phyloP scores from a whole-genome alignment of 208 protist genomes.

The Crithidia sp. region DNA sequence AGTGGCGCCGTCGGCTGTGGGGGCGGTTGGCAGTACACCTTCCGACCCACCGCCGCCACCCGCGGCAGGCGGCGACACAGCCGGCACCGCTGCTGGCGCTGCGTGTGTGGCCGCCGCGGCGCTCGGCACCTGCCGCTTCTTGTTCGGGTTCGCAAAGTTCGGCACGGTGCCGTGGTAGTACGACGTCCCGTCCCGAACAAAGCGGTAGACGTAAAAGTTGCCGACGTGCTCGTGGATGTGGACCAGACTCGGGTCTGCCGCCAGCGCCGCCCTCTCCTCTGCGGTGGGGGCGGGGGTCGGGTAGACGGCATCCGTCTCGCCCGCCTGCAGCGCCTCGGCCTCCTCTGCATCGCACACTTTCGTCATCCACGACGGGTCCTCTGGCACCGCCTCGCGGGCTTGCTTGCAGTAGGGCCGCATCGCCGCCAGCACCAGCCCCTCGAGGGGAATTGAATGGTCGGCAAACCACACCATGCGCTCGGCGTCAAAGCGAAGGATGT shows the following conservation, averaged over 20 bases:
- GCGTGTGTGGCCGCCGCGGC: background rate
- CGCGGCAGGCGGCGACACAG: no score
- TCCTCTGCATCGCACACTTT: constrained; percentile 20
- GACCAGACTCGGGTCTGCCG: constrained; percentile 25
- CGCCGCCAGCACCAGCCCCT: constrained; percentile 76
- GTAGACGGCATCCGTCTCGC: constrained; percentile 29
- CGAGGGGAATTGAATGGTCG: constrained; percentile 74
- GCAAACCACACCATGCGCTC: constrained; percentile 58
- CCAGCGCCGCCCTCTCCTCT: constrained; percentile 31
- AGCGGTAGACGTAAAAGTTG: constrained; percentile 82
- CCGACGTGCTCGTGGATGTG: constrained; percentile 70
- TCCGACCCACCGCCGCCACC: no score
- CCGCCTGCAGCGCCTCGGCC: constrained; percentile 10
- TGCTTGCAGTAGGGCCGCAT: constrained; percentile 79
- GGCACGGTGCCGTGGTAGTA: constrained; percentile 88
- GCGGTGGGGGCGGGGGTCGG: constrained; percentile 26
- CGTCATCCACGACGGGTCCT: constrained; percentile 70
- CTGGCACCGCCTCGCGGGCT: constrained; percentile 63
- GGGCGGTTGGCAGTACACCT: no score
- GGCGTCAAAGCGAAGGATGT: constrained; percentile 74
- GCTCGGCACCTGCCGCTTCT: constrained; percentile 37
- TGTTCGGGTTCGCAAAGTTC: constrained; percentile 88
- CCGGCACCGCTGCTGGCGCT: no score
- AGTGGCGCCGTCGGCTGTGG: no score
- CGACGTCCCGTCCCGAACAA: constrained; percentile 64